Conservation (phyloP, 139 green algal genomes). For the Pycnococcus provasolii region DNA sequence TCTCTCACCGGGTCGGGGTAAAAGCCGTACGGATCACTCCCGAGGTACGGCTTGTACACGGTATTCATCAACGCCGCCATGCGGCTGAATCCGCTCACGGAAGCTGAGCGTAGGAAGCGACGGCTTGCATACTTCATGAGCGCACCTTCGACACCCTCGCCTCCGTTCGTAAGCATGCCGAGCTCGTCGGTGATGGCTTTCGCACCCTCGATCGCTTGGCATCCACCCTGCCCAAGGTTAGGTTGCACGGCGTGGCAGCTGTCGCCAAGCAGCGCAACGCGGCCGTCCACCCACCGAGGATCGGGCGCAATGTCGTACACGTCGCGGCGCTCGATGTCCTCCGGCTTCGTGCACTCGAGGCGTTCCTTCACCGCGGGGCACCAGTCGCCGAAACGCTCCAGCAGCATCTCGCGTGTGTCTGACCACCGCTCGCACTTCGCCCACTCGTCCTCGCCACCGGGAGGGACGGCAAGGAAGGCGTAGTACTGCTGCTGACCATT, state of each 20-base stretch:
- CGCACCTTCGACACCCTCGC: conserved; percentile 21
- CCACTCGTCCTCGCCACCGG: conserved; percentile 43
- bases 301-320: conserved; percentile 69
- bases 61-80: conserved; percentile 79
- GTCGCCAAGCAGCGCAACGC: conserved; percentile 85
- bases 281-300: conserved; percentile 57
- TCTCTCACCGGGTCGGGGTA: conserved; percentile 23
- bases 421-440: conserved; percentile 38
- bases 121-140: conserved; percentile 46
- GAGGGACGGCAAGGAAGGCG: conserved; percentile 84
- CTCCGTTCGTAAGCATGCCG: conserved; percentile 5
- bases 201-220: conserved; percentile 51
- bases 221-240: conserved; percentile 91
- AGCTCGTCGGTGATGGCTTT: conserved; percentile 39
- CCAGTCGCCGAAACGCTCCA: conserved; percentile 86
- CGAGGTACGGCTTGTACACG: conserved; percentile 74
- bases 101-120: conserved; percentile 56
- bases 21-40: conserved; percentile 38
- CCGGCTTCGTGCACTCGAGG: conserved; percentile 56
- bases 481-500: conserved; percentile 96
- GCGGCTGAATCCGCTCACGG: conserved; percentile 82
- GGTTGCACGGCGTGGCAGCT: conserved; percentile 95
- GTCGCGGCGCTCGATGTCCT: conserved; percentile 88
- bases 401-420: conserved; percentile 49
- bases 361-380: conserved; percentile 37